Base-by-base conservation (phyloP, 2,329 filamentous ascomycete genomes). In the Nemania diffusa region DNA sequence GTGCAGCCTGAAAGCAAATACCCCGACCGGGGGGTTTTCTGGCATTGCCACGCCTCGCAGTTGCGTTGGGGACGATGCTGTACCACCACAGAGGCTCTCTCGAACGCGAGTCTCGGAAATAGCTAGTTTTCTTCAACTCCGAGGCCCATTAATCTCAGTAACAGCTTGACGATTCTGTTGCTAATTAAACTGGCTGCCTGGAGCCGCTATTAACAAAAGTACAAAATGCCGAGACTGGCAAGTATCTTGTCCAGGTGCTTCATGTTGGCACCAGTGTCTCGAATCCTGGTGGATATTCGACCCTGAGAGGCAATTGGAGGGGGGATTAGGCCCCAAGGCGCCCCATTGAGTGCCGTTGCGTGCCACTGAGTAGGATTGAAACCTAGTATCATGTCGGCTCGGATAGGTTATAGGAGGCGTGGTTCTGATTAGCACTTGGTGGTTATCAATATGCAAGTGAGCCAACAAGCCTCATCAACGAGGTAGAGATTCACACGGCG, bases 401-500 rank as follows among this genome's bases (percentile, higher is more conserved):
- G 32, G 55, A 66, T 44, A 40, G 66, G 67, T 55, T 59, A 56
- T 50, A 50, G 60, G 57, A 32, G 42, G 22, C 50, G 27, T 65
- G 56, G 0, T 55, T 17, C n/a, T 13, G 51, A 52, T 52, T 46
- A 27, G 42, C 20, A 57, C n/a, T 32, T 22, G 22, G 53, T 64
- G 44, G 40, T 60, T 64, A 9, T 53, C 40, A 57, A 27, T 42
- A 62, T 67, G 56, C 50, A 57, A 61, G 64, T 57, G 56, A 65
- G 48, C 60, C 46, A 59, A 46, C 26, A 60, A 60, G 61, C 51
- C 59, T 50, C 48, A 27, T 46, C 20, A 37, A 44, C 24, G 48
- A 67, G 58, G 56, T 32, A 59, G 53, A 53, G 53, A 53, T 57
- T 63, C 17, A n/a, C 60, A 57, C 26, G 26, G 51, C 24, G 42